phyloP scores from a whole-genome alignment of 129 eudicot genomes.

The Tanacetum coccineum region DNA sequence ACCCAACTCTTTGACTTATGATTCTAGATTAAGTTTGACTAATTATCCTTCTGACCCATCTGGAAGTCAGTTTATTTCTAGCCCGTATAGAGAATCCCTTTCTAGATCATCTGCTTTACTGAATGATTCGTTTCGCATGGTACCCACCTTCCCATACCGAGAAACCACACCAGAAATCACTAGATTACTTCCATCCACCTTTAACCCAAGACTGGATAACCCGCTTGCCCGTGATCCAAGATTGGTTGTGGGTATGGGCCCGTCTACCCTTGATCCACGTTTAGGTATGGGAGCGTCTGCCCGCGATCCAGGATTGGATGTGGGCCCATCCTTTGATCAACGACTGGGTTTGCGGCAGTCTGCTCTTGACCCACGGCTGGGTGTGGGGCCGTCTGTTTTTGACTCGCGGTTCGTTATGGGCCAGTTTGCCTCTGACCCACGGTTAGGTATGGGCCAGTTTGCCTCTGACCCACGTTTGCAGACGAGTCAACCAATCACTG shows the following conservation, averaged over 20 bases:
- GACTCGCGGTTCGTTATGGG: slow-evolving; percentile 1
- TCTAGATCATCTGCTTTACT: slow-evolving; percentile 36
- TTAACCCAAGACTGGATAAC: slow-evolving; percentile 15
- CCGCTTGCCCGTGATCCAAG: slow-evolving; percentile 25
- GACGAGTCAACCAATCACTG: slow-evolving; percentile 12
- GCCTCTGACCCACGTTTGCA: slow-evolving; percentile 2
- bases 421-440: not conserved
- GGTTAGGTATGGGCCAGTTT: not conserved
- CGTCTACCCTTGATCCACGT: slow-evolving; percentile 22
- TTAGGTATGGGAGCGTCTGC: slow-evolving; percentile 4
- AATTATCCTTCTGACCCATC: slow-evolving; percentile 29
- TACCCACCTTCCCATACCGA: slow-evolving; percentile 39
- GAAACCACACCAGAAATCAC: slow-evolving; percentile 36
- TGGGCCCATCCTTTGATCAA: not conserved
- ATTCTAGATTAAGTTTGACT: slow-evolving; percentile 34
- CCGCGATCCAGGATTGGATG: slow-evolving; percentile 12
- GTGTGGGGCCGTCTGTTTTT: not conserved
- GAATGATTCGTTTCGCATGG: slow-evolving; percentile 32
- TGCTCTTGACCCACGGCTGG: slow-evolving; percentile 4
- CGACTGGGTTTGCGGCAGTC: not conserved
- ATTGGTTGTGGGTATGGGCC: slow-evolving; percentile 9
- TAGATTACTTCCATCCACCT: slow-evolving; percentile 15
- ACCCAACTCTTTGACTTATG: slow-evolving; percentile 27
- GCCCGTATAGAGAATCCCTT: slow-evolving; percentile 35
- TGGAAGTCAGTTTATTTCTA: slow-evolving; percentile 21